Evolutionary conservation across 305 asterid genomes (phyloP).

Genomic region (Fraxinus angustifolia): DNA sequence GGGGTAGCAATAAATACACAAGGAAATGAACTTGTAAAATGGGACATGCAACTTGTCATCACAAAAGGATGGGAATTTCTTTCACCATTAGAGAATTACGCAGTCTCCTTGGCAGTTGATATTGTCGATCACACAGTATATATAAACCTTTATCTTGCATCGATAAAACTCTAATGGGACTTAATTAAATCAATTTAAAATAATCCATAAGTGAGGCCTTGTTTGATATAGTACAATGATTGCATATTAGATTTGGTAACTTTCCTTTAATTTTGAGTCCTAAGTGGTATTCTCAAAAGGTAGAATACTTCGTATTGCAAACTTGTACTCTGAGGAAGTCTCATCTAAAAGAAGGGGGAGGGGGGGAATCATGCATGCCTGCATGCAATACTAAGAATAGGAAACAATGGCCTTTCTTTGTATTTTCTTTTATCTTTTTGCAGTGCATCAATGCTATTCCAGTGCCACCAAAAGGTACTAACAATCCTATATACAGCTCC

Average conservation of each 20-base stretch:
- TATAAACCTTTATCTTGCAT: neutral
- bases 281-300: neutral
- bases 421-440: neutral
- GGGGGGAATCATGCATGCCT: neutral
- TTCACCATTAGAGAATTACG: neutral
- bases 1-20: conserved; percentile 1
- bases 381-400: neutral
- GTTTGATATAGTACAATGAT: neutral
- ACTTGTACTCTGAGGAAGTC: neutral
- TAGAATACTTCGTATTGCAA: neutral
- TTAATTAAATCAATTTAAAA: neutral
- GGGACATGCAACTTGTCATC: conserved; percentile 13
- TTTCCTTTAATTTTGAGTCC: neutral
- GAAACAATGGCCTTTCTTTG: neutral
- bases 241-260: neutral
- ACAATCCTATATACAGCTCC: neutral
- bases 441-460: neutral
- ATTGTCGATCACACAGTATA: neutral
- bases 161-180: neutral
- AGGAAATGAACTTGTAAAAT: conserved; percentile 1
- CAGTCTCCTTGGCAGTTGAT: neutral
- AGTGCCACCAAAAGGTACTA: neutral
- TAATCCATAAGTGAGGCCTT: neutral
- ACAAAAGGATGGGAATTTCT: conserved; percentile 8
- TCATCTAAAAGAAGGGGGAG: neutral